A percentile compares a stretch with the other conserved stretches of the same genome.
phyloP scores from a whole-genome alignment of 306 rosid genomes.

The Citrullus colocynthis region DNA sequence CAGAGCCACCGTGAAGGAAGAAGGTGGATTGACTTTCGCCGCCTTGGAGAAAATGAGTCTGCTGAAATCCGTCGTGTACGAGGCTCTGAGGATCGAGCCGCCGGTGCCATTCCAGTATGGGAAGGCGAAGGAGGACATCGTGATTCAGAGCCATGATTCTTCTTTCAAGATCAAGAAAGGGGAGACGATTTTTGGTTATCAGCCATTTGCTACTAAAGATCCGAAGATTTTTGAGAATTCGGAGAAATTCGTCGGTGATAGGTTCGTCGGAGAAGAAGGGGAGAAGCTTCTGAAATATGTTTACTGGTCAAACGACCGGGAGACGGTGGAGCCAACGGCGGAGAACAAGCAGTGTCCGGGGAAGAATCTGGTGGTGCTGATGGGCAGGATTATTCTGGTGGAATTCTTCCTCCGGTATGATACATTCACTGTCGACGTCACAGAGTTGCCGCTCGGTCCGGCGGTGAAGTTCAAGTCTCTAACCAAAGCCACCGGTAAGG shows the following conservation, averaged over 20 bases:
- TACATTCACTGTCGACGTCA: constrained; percentile 25
- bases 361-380: constrained; percentile 35
- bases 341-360: constrained; percentile 55
- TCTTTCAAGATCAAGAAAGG: constrained; percentile 52
- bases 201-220: constrained; percentile 57
- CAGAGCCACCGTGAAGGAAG: constrained; percentile 30
- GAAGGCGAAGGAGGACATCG: constrained; percentile 49
- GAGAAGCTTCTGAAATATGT: constrained; percentile 40
- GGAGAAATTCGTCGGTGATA: constrained; percentile 29
- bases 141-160: constrained; percentile 41
- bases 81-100: constrained; percentile 53
- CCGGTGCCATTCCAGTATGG: constrained; percentile 67
- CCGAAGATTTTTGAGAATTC: constrained; percentile 33
- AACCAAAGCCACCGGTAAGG: constrained; percentile 15
- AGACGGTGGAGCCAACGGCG: constrained; percentile 31
- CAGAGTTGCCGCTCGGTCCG: constrained; percentile 24
- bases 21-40: constrained; percentile 20
- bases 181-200: constrained; percentile 61
- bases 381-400: constrained; percentile 37
- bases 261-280: constrained; percentile 23
- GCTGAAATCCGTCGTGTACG: constrained; percentile 54
- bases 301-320: constrained; percentile 48
- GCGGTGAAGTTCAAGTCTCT: constrained; percentile 27
- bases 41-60: constrained; percentile 44
- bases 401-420: constrained; percentile 50